Evolutionary conservation across 257 asterid species (phyloP), one percentile per base, ranked within the genome.

Genomic region (Capsicum rhomboideum): DNA sequence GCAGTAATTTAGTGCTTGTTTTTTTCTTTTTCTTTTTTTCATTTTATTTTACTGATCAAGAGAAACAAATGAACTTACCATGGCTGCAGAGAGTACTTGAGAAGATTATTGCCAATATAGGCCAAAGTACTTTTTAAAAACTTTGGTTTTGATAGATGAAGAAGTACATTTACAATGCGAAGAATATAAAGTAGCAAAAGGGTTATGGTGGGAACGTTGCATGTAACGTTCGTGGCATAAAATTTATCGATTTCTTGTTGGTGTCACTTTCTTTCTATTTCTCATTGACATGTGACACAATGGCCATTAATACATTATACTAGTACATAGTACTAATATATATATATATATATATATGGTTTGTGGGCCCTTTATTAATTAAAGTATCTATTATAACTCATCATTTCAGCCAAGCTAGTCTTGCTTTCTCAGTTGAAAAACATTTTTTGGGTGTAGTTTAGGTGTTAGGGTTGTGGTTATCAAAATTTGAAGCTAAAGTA

Each of bases 211-310:
- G 79, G 75, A 74, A 63, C 85, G 37, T 86, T 84, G 91, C 84
- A 84, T 79, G 86, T 85, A 86, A 86, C 91, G 86, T 80, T 84
- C 42, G 85, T 83, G 88, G 84, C 90, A 82, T 90, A 80, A 87
- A 71, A 85, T 69, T 81, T 82, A 87, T 90, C 90, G 78, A 83
- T 86, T 82, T 83, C 84, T 79, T 82, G 83, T 89, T 83, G 55
- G 64, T 77, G 63, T 85, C 82, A 3, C 68, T 85, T 9, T 86
- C 82, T 84, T 83, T 88, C 40, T 87, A 77, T 66, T 58, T 52
- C 82, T 77, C 83, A 12, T 26, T 71, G 79, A 67, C 86, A 88
- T 82, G 28, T 53, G 63, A 72, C 44, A 72, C 44, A 49, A 54
- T 64, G 40, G 53, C 54, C 75, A 74, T 46, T 71, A 42, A 42